Base-by-base conservation (phyloP, 306 rosid genomes). In the Cicer judaicum region DNA sequence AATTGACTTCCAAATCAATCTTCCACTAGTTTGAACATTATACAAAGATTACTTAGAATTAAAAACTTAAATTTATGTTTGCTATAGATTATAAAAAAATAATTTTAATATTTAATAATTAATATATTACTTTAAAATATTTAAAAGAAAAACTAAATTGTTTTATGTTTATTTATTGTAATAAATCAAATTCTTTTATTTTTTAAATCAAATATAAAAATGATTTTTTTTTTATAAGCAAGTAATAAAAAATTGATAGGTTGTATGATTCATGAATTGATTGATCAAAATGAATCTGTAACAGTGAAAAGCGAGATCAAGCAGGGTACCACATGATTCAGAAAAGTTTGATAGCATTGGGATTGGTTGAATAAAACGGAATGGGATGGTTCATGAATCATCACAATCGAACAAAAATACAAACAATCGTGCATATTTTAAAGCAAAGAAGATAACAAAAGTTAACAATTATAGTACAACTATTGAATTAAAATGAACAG, bases 351-450 rank as follows among this genome's bases (percentile, higher is more conserved):
- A 59, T 55, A 49, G 38, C 34, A 19, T n/a, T 18, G 13, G 24
- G 50, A 43, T 76, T 76, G 74, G 78, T 40, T 34, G 77, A 46
- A 14, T 72, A 66, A 65, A 68, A 57, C 19, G 66, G 85, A 84
- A 73, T 77, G 72, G 47, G 84, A 77, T 73, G 82, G 82, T 63
- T 77, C 82, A 80, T 68, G 84, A 73, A 66, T 60, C 53, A 78
- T 80, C 42, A 77, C 43, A 61, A 77, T 75, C 8, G 55, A 72
- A 84, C 75, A 80, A 80, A 60, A 77, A 59, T 55, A 42, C 78
- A 80, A 77, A 71, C 8, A 70, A 12, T 75, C 78, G 70, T 70
- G 81, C 44, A 29, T 24, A 75, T 56, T 70, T 70, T 42, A 78
- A 72, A 70, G 54, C 72, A 79, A 78, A 73, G 68, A 82, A 78